Evolutionary conservation across 208 protist genomes (phyloP).

Genomic region (Phytomonas francai): DNA sequence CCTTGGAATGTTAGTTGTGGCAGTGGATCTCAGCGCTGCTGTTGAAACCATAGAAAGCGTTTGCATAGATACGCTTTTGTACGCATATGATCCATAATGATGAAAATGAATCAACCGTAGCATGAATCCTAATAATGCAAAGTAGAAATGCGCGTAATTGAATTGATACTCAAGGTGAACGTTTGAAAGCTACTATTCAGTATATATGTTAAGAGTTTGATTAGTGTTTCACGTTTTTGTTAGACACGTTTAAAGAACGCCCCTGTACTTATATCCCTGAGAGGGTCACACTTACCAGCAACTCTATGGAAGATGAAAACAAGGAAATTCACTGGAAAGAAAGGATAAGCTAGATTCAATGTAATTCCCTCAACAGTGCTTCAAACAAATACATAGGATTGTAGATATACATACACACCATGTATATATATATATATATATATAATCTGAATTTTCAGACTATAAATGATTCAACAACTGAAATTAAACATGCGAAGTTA

Average conservation of each 20-base stretch:
- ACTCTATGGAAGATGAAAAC: neutral
- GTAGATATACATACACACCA: neutral
- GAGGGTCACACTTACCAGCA: neutral
- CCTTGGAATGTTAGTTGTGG: neutral
- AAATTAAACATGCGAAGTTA: neutral
- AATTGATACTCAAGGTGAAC: neutral
- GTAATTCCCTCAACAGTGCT: neutral
- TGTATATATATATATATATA: slow-evolving; percentile 38
- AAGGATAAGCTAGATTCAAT: neutral
- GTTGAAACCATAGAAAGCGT: neutral
- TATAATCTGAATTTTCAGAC: slow-evolving; percentile 4
- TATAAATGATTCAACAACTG: neutral
- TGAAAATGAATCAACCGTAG: neutral
- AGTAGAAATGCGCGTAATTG: neutral
- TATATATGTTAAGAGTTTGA: neutral
- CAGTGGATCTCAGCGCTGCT: neutral
- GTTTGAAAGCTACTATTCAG: neutral
- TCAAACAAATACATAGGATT: neutral
- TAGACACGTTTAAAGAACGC: neutral
- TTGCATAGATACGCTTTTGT: neutral
- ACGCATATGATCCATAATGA: neutral
- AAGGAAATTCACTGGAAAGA: neutral
- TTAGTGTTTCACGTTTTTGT: neutral
- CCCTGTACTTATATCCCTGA: neutral
- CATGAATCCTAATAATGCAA: neutral